Evolutionary conservation across 116 monocot genomes (phyloP).

Genomic region (Thalassia testudinum): DNA sequence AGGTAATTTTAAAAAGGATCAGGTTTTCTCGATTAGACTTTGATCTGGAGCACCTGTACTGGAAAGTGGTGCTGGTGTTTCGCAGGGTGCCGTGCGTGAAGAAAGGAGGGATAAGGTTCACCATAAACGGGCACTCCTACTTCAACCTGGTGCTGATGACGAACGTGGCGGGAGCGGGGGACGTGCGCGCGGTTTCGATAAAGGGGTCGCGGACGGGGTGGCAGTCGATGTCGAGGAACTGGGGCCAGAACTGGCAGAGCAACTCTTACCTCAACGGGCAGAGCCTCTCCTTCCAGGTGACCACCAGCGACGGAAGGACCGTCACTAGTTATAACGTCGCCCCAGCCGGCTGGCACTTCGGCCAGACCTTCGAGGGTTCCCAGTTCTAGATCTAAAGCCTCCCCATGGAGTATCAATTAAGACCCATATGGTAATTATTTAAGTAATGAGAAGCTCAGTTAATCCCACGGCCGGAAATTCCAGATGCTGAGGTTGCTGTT

Average conservation of each 20-base stretch:
- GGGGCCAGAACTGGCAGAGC: constrained; percentile 97
- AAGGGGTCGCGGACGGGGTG: constrained; percentile 52
- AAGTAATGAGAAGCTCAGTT: too few relatives aligned
- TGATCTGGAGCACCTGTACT: too few relatives aligned
- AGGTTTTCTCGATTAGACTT: too few relatives aligned
- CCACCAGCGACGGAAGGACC: constrained; percentile 53
- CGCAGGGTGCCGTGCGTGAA: constrained; percentile 49
- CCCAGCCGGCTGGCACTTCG: constrained; percentile 53
- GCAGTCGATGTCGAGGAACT: constrained; percentile 72
- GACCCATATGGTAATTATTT: too few relatives aligned
- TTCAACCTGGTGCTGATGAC: constrained; percentile 76
- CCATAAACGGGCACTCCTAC: constrained; percentile 71
- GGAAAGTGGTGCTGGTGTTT: too few relatives aligned
- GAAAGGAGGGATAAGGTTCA: constrained; percentile 71
- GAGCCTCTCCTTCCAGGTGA: constrained; percentile 60
- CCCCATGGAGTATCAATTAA: too few relatives aligned
- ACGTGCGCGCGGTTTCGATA: constrained; percentile 44
- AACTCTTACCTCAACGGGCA: constrained; percentile 53
- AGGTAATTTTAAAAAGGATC: constrained; percentile 26
- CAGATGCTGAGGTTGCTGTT: too few relatives aligned
- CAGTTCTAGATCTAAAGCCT: constrained; percentile 20
- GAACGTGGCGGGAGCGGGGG: constrained; percentile 74
- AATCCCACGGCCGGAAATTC: too few relatives aligned
- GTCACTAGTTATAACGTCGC: constrained; percentile 37
- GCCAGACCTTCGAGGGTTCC: constrained; percentile 56